Evolutionary conservation across 1,139 yeast species (phyloP), one percentile per base, ranked within the genome.

Genomic region (Schizosaccharomyces versatilis): DNA sequence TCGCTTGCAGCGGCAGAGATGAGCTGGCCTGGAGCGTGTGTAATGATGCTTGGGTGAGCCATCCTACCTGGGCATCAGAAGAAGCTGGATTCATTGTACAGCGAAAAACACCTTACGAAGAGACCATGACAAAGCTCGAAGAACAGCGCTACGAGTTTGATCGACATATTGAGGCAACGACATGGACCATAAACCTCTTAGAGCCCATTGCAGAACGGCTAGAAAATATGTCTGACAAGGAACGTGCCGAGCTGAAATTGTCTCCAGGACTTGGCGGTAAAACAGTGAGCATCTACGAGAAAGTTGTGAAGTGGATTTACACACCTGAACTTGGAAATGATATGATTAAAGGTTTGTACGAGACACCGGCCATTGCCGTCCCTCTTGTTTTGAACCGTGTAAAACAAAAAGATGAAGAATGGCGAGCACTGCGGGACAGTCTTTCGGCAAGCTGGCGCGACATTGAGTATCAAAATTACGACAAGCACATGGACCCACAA

Each of bases 371-470:
- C 1, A 79, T 86, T 57, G 94, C 98, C 1, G 94, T 90, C 17
- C 98, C 98, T 1, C 80, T 90, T 60, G 94, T 90, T 10, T 72
- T 90, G 66, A 83, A 82, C 63, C 77, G 98, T 65, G 76, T 90
- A 67, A 90, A 90, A 68, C 97, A 90, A 69, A 90, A 93, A 69
- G 98, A 90, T 66, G 98, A 90, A 69, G 98, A 90, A 68, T 90
- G 99, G 99, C 84, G 86, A 68, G 79, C 96, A 60, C 90, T 96
- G 1, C 98, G 90, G 64, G 78, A 97, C 62, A 98, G 90, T 67
- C 90, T 98, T 98, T 88, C 90, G 68, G 90, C 90, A 66, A 94
- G 86, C 36, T 90, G 99, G 99, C 79, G 98, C 64, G 98, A 90
- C 68, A 80, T 94, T 71, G 98, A 93, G 66, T 95, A 86, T 65